Evolutionary conservation across 2,329 filamentous ascomycete genomes (phyloP).

Genomic region (Diaporthe longicolla): DNA sequence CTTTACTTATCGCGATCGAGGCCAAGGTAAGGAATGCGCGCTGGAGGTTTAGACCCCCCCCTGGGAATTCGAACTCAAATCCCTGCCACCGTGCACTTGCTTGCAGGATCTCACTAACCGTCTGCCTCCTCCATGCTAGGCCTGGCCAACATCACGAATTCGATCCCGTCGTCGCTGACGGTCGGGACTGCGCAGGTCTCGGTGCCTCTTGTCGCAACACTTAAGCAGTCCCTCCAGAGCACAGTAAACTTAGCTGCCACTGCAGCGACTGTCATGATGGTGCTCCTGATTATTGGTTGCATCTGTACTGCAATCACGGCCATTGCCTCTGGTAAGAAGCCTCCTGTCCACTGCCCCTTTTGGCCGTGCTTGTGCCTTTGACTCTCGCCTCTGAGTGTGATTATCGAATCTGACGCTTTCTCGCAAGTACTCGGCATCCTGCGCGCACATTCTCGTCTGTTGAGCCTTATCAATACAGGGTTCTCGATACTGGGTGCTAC

Average conservation of each 20-base stretch:
- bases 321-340: constrained; percentile 40
- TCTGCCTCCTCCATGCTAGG: constrained; percentile 28
- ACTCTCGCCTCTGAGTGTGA: background rate
- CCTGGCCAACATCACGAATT: constrained; percentile 44
- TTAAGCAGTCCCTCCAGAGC: constrained; percentile 41
- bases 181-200: constrained; percentile 45
- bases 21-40: background rate
- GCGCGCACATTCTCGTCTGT: constrained; percentile 36
- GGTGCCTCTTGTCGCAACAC: constrained; percentile 44
- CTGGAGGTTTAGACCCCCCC: background rate
- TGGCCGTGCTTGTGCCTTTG: too few species aligned
- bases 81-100: background rate
- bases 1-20: constrained; percentile 39
- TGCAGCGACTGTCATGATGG: constrained; percentile 43
- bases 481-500: constrained; percentile 39
- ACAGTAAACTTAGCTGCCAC: constrained; percentile 41
- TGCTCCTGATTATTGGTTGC: constrained; percentile 44
- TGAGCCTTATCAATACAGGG: constrained; percentile 40
- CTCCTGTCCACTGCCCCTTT: too few species aligned
- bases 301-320: constrained; percentile 41
- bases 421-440: constrained; percentile 40
- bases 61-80: background rate
- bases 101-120: background rate
- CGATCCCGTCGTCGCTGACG: constrained; percentile 45
- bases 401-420: background rate